Percentiles rank a stretch among this genome's conserved stretches.
Evolutionary conservation across 352 stramenopile species (phyloP).

Genomic region (Globisporangium heterothallicum): DNA sequence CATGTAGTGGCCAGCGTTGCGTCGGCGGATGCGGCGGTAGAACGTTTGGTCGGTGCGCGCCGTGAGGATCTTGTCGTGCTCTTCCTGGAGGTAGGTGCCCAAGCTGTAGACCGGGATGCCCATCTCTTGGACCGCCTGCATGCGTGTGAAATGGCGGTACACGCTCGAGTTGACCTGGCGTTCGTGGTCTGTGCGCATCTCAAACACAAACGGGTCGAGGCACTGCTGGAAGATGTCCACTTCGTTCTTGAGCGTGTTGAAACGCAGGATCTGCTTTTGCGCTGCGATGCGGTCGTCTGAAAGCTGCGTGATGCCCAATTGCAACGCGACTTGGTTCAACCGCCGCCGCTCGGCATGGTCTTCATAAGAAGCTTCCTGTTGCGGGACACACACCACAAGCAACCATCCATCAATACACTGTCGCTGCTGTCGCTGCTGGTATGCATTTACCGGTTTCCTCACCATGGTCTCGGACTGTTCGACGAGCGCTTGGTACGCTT

Average conservation of each 20-base stretch:
- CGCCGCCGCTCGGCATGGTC: constrained; percentile 25
- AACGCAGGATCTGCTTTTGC: constrained; percentile 55
- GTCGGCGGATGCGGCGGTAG: constrained; percentile 43
- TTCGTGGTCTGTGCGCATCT: constrained; percentile 44
- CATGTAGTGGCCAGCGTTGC: constrained; percentile 51
- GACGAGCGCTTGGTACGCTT: constrained; percentile 49
- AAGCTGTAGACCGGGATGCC: constrained; percentile 77
- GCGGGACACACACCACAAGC: not conserved
- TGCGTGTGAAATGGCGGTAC: constrained; percentile 62
- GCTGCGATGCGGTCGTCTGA: constrained; percentile 39
- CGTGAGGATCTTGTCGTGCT: constrained; percentile 48
- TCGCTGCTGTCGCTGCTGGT: not conserved
- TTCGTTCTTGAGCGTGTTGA: constrained; percentile 70
- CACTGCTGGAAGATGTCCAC: constrained; percentile 78
- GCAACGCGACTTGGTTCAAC: constrained; percentile 36
- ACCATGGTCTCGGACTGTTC: constrained; percentile 46
- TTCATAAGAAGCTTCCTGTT: constrained; percentile 25
- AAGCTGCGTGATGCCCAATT: constrained; percentile 55
- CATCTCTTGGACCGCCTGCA: constrained; percentile 64
- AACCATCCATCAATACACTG: too few relatives aligned
- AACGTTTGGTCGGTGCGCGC: constrained; percentile 37
- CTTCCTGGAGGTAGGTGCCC: constrained; percentile 33
- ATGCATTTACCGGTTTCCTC: constrained; percentile 1
- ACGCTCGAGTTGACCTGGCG: constrained; percentile 61
- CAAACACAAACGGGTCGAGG: constrained; percentile 61